phyloP scores from a whole-genome alignment of 2,329 filamentous ascomycete genomes.

The Beauveria asiatica region DNA sequence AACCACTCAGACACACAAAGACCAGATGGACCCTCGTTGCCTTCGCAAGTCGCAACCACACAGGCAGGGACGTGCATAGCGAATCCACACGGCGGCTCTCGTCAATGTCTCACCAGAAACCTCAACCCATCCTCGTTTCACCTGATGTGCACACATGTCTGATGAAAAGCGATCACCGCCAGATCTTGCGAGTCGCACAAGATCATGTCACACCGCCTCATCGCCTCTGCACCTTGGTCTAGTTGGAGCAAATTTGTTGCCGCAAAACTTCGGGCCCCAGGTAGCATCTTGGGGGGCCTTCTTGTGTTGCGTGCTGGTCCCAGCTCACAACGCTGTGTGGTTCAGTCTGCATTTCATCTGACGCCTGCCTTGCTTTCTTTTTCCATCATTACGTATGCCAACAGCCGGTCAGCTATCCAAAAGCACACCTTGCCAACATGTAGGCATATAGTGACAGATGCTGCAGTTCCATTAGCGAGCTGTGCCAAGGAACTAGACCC shows the following conservation, averaged over 20 bases:
- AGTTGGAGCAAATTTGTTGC: background rate
- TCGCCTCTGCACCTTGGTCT: background rate
- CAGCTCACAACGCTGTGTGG: background rate
- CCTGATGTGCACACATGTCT: background rate
- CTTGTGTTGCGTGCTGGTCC: background rate
- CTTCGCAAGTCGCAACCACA: background rate
- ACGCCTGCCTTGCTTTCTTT: background rate
- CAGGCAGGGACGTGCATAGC: background rate
- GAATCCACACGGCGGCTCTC: background rate
- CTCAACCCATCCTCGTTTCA: background rate
- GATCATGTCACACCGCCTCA: background rate
- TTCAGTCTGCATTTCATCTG: background rate
- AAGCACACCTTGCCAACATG: too few species aligned
- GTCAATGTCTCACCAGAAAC: background rate
- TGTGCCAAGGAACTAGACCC: background rate
- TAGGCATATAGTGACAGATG: background rate
- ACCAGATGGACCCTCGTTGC: too few species aligned
- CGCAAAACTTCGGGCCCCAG: conserved; percentile 1
- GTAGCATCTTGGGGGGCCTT: background rate
- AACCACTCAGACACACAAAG: background rate
- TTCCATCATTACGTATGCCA: too few species aligned
- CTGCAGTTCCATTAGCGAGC: background rate
- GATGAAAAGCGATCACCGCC: conserved; percentile 2
- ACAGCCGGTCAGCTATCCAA: too few species aligned
- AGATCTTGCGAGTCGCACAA: conserved; percentile 5